Conservation (phyloP, 1,139 yeast species). For the Hansenula sp. region DNA sequence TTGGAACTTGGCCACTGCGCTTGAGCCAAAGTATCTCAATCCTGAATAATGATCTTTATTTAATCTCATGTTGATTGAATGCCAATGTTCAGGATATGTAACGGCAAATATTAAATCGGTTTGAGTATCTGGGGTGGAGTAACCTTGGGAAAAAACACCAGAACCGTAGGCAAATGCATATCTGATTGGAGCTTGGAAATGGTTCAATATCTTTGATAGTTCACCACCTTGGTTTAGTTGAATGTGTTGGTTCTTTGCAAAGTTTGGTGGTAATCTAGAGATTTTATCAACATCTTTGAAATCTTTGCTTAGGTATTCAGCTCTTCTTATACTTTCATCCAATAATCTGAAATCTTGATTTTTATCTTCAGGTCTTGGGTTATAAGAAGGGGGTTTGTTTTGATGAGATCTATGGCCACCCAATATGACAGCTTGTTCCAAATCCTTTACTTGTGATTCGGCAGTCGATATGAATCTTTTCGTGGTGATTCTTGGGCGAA, state of each 20-base stretch:
- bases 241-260: conserved; percentile 57
- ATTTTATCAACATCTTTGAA: conserved; percentile 39
- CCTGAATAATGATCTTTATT: conserved; percentile 76
- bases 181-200: conserved; percentile 65
- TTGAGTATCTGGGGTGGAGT: conserved; percentile 50
- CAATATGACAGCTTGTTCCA: neutral
- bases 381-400: neutral
- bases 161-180: conserved; percentile 93
- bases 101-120: conserved; percentile 88
- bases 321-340: conserved; percentile 29
- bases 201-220: conserved; percentile 46
- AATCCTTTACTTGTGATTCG: neutral
- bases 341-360: conserved; percentile 23
- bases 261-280: conserved; percentile 47
- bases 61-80: conserved; percentile 60
- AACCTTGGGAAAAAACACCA: conserved; percentile 81
- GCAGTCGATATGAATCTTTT: neutral
- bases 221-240: conserved; percentile 42
- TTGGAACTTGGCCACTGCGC: conserved; percentile 56
- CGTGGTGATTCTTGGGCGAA: neutral
- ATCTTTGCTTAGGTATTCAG: conserved; percentile 30
- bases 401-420: neutral
- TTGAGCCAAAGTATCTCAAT: conserved; percentile 56
- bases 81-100: conserved; percentile 70
- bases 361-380: neutral